Evolutionary conservation across 768 basidiomycete species (phyloP).

Genomic region (Tephrocybe sp.): DNA sequence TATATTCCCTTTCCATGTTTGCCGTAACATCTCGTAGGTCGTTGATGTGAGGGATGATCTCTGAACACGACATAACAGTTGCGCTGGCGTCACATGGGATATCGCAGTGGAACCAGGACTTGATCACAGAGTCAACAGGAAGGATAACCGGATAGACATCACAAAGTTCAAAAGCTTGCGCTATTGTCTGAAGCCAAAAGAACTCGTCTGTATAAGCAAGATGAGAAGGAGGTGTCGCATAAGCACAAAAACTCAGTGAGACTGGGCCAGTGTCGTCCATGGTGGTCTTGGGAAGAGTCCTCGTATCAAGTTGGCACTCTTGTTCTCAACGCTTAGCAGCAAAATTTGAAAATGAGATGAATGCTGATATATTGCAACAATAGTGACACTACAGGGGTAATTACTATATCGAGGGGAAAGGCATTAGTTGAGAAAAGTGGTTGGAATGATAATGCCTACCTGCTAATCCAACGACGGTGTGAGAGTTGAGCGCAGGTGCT

Average conservation of each 20-base stretch:
- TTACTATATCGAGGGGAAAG: no score
- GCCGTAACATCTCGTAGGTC: background rate
- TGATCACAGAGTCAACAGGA: background rate
- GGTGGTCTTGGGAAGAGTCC: no score
- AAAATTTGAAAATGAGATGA: no score
- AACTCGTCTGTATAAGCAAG: slow-evolving; percentile 1
- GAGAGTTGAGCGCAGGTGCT: no score
- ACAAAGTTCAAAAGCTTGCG: background rate
- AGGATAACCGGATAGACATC: slow-evolving; percentile 1
- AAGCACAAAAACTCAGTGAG: background rate
- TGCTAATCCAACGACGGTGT: no score
- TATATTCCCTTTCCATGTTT: background rate
- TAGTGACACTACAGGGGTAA: no score
- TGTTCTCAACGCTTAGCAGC: no score
- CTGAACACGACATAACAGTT: slow-evolving; percentile 2
- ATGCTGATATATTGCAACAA: no score
- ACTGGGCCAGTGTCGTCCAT: background rate
- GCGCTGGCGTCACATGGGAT: background rate
- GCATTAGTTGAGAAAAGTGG: no score
- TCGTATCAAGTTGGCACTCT: no score
- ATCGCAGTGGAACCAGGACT: background rate
- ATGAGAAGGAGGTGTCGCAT: background rate
- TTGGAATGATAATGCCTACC: no score
- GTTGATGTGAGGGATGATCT: background rate
- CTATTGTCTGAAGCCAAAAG: background rate